Base-by-base conservation (phyloP, 805 yeast genomes). In the Hanseniaspora lindneri region DNA sequence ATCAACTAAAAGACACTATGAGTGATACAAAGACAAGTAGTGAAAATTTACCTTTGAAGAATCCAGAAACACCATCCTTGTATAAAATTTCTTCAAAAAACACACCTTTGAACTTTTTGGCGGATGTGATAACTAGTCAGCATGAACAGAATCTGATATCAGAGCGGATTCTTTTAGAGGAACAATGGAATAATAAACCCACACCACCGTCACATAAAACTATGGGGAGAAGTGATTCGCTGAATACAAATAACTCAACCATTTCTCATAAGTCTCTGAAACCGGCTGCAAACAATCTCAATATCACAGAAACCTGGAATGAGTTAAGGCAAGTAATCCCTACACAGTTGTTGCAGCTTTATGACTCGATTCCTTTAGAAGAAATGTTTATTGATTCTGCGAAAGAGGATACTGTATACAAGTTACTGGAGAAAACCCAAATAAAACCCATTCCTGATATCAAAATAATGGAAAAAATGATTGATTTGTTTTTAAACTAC, bases 361-460 rank as follows among this genome's bases (percentile, higher is more conserved):
- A 32, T 42, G 51, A 49, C 13, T 30, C 44, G 6, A 30, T 49
- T 17, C 29, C 43, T 25, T 17, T 49, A 25, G 23, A 37, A n/a
- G 23, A 32, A 14, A 42, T 49, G 32, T 28, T 23, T 21, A 17
- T 36, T 2, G 40, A 49, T 21, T n/a, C 13, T 9, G 33, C 20
- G 4, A 20, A 46, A 19, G 48, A 43, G 27, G 37, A 33, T 13
- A 39, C 30, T 9, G 28, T 49, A 0, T 29, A 39, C 25, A 27
- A 41, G 9, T 19, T 49, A 8, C 17, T 49, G 13, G 49, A 49
- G 11, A 14, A 10, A 2, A 40, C 47, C 10, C 30, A 44, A 10
- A 27, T 39, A 3, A 24, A 25, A 3, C 17, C 27, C 14, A 28
- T 43, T 9, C 52, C 52, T 4, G 24, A 29, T 16, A 14, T 49